phyloP scores from a whole-genome alignment of 2,329 filamentous ascomycete genomes.

The Seiridium cupressi region DNA sequence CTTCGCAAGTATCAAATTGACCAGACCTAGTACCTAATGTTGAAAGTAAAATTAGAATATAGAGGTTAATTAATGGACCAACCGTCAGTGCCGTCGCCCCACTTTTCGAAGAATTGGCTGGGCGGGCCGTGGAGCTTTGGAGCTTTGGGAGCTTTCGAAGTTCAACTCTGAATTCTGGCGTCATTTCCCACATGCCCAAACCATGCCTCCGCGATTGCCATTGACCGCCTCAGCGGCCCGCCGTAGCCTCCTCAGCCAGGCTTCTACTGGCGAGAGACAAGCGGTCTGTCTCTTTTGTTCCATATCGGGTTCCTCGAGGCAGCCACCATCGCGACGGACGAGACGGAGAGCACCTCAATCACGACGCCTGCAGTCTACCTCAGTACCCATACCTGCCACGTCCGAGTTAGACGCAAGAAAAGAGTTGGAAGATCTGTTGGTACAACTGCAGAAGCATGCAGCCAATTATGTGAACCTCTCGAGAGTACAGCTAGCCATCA shows the following conservation, averaged over 20 bases:
- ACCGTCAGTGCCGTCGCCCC: not conserved
- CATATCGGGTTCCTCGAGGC: slow-evolving; percentile 12
- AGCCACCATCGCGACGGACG: slow-evolving; percentile 12
- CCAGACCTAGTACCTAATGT: too few species aligned
- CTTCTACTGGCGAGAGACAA: slow-evolving; percentile 7
- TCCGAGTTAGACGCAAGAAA: slow-evolving; percentile 33
- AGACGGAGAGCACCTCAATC: slow-evolving; percentile 17
- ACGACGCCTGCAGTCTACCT: slow-evolving; percentile 22
- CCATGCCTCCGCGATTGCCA: slow-evolving; percentile 29
- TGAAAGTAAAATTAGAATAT: too few species aligned
- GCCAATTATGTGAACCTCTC: slow-evolving; percentile 66
- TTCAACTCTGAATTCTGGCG: not conserved
- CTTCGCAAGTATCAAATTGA: too few species aligned
- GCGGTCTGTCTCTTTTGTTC: slow-evolving; percentile 31
- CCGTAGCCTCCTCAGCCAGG: slow-evolving; percentile 11
- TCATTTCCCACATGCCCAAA: not conserved
- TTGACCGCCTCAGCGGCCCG: slow-evolving; percentile 23
- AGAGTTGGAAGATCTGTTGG: slow-evolving; percentile 59
- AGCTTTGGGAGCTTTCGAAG: not conserved
- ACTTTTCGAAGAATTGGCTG: not conserved
- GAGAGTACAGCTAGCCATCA: slow-evolving; percentile 68
- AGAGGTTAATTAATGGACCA: not conserved
- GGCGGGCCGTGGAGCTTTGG: not conserved
- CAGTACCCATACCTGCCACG: not conserved
- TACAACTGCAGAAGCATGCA: slow-evolving; percentile 59